Evolutionary conservation across 176 grass and related monocot genomes (phyloP), one percentile per base, ranked within the genome.

Genomic region (Raddia distichophylla): DNA sequence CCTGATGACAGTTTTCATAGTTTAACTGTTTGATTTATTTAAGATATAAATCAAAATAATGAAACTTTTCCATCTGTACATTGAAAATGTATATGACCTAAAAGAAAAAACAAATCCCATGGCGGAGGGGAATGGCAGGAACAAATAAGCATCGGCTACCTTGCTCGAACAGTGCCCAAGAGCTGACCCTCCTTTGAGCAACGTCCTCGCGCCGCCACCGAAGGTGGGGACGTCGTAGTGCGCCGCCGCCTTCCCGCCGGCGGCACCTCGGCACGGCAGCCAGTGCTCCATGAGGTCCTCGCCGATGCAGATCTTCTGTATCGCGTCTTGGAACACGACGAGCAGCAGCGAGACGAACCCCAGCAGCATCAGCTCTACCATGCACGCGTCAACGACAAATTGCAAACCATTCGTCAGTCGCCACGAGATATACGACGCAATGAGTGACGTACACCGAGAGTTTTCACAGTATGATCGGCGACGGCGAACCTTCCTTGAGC

Each of bases 341-440:
- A 95, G 79, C 60, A 95, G 60, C 64, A 95, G 90, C 74, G 93
- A 92, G 72, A 95, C 86, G 87, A 95, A 95, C 42, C 93, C 93
- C 47, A 95, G 79, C 90, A 95, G 79, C 93, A 95, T 95, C 71
- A 95, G 77, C 75, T 95, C 93, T 95, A 81, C 17, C 43, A 69
- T 19, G 43, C 43, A 45, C 27, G 27, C 27, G 27, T 27, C 27
- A 27, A 27, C 27, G 27, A 27, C 27, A 27, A 27, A 27, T 27
- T 27, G 27, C 27, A 27, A 27, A 27, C 27, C 27, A 27, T 27
- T 27, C 27, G 27, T 27, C 27, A 27, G 27, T 27, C 27, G 27
- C 27, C 27, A 27, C 27, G 27, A 27, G 27, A 27, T 27, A 27
- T 27, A 27, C 27, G 27, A 27, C 27, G 27, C 27, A 27, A 27